Base-by-base conservation (phyloP, 2,329 filamentous ascomycete species). In the Pseudogymnoascus sp. region DNA sequence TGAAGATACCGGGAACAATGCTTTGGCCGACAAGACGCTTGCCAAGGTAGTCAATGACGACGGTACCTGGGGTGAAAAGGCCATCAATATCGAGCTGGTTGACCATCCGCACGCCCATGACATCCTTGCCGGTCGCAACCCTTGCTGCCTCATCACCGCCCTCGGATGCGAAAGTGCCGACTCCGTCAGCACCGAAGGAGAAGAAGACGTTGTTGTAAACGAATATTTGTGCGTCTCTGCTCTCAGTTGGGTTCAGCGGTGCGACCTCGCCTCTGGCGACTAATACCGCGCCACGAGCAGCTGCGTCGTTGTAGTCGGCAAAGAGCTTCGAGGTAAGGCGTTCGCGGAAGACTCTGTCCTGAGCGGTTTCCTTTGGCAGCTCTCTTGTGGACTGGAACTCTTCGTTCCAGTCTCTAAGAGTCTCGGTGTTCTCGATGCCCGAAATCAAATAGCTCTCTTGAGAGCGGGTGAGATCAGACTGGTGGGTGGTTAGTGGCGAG, bases 131-230 rank as follows among this genome's bases (percentile, higher is more conserved):
- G 4, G 95, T 96, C 23, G 95, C 94, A 61, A 97, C 90, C 61
- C 92, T 85, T 12, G 94, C 94, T 65, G 94, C 94, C 75, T 99
- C 94, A 66, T 99, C 92, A 18, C 94, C 94, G 65, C 94, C 94
- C 75, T 99, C 94, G 2, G 88, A 92, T 9, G 91, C 92, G 73
- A 99, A 99, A 13, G 94, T 99, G 41, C 94, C 92, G 48, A 97
- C 94, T 58, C 94, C 95, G 72, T 99, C 94, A 45, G 94, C 92
- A 63, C 94, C 94, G 67, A 96, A 97, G 0, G 94, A 97, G 78
- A 96, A 99, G 78, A 99, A 99, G 66, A 99, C 91, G 75, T 99
- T 99, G 79, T 97, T 97, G 79, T 97, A 96, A 21, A 99, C 92
- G 69, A 96, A 99, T 65, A 99, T 99, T 73, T 99, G 94, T 3